Evolutionary conservation across 108 stramenopile genomes (phyloP).

Genomic region (Nannochloropsis granulata): DNA sequence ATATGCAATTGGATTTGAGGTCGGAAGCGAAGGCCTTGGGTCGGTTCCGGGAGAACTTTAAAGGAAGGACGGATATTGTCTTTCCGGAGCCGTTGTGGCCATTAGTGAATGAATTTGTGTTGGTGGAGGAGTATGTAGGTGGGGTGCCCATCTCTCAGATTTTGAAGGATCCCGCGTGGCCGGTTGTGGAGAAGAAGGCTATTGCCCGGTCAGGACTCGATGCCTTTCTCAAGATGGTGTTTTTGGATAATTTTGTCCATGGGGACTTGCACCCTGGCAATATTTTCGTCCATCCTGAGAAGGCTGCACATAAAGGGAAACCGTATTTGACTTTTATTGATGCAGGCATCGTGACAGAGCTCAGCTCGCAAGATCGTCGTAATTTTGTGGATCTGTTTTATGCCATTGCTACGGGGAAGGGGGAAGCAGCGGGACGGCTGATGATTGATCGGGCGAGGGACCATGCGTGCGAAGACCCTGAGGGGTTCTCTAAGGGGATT

Average conservation of each 20-base stretch:
- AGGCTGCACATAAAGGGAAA: background rate
- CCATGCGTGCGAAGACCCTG: slow-evolving; percentile 9
- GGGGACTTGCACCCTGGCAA: slow-evolving; percentile 39
- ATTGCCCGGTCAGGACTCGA: background rate
- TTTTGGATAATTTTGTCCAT: slow-evolving; percentile 33
- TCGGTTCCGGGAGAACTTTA: slow-evolving; percentile 1
- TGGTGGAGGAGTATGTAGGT: background rate
- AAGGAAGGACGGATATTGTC: background rate
- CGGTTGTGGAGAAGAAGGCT: background rate
- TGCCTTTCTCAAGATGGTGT: background rate
- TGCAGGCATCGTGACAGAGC: slow-evolving; percentile 31
- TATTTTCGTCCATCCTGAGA: slow-evolving; percentile 12
- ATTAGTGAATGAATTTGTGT: background rate
- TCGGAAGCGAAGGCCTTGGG: background rate
- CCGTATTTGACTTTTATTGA: slow-evolving; percentile 13
- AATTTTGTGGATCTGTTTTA: slow-evolving; percentile 33
- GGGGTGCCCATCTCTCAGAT: background rate
- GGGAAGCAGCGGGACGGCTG: slow-evolving; percentile 23
- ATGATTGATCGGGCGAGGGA: slow-evolving; percentile 31
- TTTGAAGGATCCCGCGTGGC: background rate
- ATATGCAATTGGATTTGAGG: background rate
- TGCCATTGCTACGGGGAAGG: slow-evolving; percentile 24
- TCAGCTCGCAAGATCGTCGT: slow-evolving; percentile 9
- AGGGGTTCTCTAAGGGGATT: slow-evolving; percentile 20
- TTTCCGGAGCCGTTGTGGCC: background rate